Evolutionary conservation across 2,329 filamentous ascomycete species (phyloP).

Genomic region (Teratosphaeriaceae sp.): DNA sequence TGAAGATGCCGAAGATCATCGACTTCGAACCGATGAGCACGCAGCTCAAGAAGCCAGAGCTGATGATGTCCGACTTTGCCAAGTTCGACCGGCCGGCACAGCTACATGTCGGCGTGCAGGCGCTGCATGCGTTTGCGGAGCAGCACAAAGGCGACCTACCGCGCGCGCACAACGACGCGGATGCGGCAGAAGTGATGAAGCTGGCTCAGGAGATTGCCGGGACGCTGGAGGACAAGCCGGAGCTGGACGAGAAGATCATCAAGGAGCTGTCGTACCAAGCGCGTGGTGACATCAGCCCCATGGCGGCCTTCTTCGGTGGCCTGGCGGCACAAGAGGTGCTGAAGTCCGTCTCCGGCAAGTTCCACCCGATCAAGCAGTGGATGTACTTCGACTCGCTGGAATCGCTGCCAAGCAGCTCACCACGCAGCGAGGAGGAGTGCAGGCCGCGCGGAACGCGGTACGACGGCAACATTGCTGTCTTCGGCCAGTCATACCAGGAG

Average conservation of each 20-base stretch:
- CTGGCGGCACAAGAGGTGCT: conserved; percentile 90
- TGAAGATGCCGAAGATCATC: conserved; percentile 95
- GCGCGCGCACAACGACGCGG: conserved; percentile 73
- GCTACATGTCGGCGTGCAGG: conserved; percentile 87
- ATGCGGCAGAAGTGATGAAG: conserved; percentile 71
- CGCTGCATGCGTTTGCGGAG: conserved; percentile 78
- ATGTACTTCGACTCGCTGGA: conserved; percentile 98
- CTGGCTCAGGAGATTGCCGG: conserved; percentile 68
- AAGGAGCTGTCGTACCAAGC: conserved; percentile 94
- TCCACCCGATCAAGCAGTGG: conserved; percentile 91
- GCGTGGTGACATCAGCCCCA: conserved; percentile 78
- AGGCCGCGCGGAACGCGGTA: conserved; percentile 80
- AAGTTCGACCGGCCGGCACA: conserved; percentile 95
- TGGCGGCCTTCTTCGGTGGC: conserved; percentile 94
- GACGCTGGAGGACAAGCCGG: conserved; percentile 61
- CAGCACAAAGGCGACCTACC: conserved; percentile 63
- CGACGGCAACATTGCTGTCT: conserved; percentile 95
- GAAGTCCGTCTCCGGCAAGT: conserved; percentile 96
- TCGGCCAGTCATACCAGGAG: conserved; percentile 87
- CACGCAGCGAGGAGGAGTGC: conserved; percentile 80
- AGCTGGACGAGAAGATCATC: conserved; percentile 87
- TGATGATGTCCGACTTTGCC: conserved; percentile 89
- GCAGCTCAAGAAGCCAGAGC: conserved; percentile 79
- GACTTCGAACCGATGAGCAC: conserved; percentile 77
- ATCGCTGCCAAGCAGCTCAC: conserved; percentile 69